Base-by-base conservation (phyloP, 495 filamentous ascomycete species). In the Echria macrotheca region DNA sequence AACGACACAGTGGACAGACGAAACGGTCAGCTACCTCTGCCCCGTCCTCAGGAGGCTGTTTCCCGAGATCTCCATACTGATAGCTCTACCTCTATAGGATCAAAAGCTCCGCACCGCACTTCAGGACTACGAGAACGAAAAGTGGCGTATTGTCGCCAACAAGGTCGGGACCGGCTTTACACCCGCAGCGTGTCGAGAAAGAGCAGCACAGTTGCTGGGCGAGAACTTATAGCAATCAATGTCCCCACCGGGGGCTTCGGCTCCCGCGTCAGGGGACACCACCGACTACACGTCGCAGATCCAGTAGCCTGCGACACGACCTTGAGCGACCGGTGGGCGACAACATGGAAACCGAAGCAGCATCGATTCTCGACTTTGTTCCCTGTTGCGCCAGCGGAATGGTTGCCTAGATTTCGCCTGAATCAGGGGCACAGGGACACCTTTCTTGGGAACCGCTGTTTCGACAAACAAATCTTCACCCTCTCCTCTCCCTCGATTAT, bases 1-100 rank as follows among this genome's bases (percentile, higher is more conserved):
- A 71, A 87, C 83, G 37, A 90, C 86, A n/a, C 78, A 82, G 52
- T 96, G 90, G 90, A 91, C 85, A 47, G 87, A 91, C 50, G 88
- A 93, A 53, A 90, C 86, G 74, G 89, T 95, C 72, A 74, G 85
- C 63, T 48, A 37, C 32, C 53, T 53, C 49, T 28, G 53, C 41
- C 12, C 15, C 14, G 6, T 38, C 17, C 3, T 8, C 29, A 42
- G 17, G 41, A 14, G 22, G 23, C 24, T 37, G 17, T 44, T 23
- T 29, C n/a, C n/a, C n/a, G n/a, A n/a, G n/a, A n/a, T n/a, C n/a
- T n/a, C n/a, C n/a, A n/a, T n/a, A n/a, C n/a, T n/a, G n/a, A n/a
- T 11, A 17, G 1, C 5, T 32, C 8, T 15, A 4, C 12, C 7
- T 6, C 22, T 37, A 25, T 56, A 95, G 90, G 82, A 91, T 38